A percentile compares a stretch with the other conserved stretches of the same genome.
Evolutionary conservation across 2,329 filamentous ascomycete genomes (phyloP).

Genomic region (Talaromyces sp.): DNA sequence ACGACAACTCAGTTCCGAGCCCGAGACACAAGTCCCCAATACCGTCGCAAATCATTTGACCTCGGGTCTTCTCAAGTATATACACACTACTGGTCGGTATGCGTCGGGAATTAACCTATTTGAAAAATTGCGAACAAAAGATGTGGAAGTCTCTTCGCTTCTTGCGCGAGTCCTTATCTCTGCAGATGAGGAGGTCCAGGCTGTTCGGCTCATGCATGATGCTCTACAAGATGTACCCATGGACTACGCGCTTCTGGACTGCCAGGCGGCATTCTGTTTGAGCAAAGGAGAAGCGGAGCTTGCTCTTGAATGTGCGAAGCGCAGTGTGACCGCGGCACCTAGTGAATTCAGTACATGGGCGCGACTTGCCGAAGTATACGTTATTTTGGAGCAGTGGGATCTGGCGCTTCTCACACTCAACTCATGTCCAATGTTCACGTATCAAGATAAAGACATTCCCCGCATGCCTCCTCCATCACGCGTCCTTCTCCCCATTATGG

Average conservation of each 20-base stretch:
- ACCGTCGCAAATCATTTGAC: slow-evolving; percentile 94
- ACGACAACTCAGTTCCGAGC: slow-evolving; percentile 93
- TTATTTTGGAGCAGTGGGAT: slow-evolving; percentile 93
- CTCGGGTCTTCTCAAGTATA: slow-evolving; percentile 88
- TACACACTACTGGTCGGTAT: slow-evolving; percentile 90
- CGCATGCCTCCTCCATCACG: slow-evolving; percentile 89
- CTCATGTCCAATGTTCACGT: slow-evolving; percentile 99
- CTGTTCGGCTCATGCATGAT: slow-evolving; percentile 80
- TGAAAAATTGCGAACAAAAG: slow-evolving; percentile 85
- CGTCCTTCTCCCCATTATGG: slow-evolving; percentile 78
- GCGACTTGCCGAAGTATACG: slow-evolving; percentile 86
- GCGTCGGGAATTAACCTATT: slow-evolving; percentile 96
- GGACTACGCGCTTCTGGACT: slow-evolving; percentile 95
- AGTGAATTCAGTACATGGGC: slow-evolving; percentile 98
- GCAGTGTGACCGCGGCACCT: slow-evolving; percentile 88
- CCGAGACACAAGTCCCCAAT: slow-evolving; percentile 94
- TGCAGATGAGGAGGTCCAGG: slow-evolving; percentile 96
- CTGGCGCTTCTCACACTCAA: slow-evolving; percentile 91
- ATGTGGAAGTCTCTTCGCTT: slow-evolving; percentile 89
- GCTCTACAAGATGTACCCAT: slow-evolving; percentile 88
- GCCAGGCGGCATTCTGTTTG: slow-evolving; percentile 87
- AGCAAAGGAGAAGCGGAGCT: slow-evolving; percentile 82
- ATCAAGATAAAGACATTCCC: slow-evolving; percentile 96
- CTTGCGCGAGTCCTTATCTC: slow-evolving; percentile 87
- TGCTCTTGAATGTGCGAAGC: slow-evolving; percentile 88